These are phyloP conservation scores for Brassica rapa DNA, from an alignment of 345 rosid genomes.

Conservation along the genomic window DNA sequence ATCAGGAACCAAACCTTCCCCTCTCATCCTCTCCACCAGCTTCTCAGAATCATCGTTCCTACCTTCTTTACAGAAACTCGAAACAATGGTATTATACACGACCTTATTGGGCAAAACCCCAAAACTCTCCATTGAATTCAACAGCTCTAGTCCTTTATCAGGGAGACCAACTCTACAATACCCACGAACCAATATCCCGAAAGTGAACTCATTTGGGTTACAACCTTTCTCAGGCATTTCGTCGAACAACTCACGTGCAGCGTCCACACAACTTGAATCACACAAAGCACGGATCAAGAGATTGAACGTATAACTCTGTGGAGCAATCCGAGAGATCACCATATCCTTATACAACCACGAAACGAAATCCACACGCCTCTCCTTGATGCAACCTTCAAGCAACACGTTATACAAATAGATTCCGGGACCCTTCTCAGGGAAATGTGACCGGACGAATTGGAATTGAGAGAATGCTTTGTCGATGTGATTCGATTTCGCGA, in stretches of 20 bases:
- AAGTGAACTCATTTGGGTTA: slow-evolving; percentile 76
- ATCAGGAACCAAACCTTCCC: slow-evolving; percentile 72
- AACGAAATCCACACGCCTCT: slow-evolving; percentile 50
- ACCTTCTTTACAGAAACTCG: slow-evolving; percentile 80
- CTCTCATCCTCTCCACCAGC: slow-evolving; percentile 77
- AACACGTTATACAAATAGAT: slow-evolving; percentile 63
- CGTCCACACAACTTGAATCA: slow-evolving; percentile 64
- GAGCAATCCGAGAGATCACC: slow-evolving; percentile 59
- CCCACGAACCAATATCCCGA: slow-evolving; percentile 83
- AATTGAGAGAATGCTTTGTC: slow-evolving; percentile 62
- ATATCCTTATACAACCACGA: slow-evolving; percentile 82
- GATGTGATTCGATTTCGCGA: slow-evolving; percentile 56
- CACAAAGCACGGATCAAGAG: slow-evolving; percentile 66
- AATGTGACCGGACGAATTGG: slow-evolving; percentile 50
- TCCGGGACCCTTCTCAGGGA: slow-evolving; percentile 54
- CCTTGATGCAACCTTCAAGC: slow-evolving; percentile 52
- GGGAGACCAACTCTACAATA: slow-evolving; percentile 69
- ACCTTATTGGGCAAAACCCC: slow-evolving; percentile 65
- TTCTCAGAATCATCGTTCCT: slow-evolving; percentile 76
- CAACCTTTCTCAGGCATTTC: slow-evolving; percentile 84
- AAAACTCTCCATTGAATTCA: slow-evolving; percentile 52
- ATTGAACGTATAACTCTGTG: slow-evolving; percentile 79
- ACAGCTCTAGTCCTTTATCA: slow-evolving; percentile 59
- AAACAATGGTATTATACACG: slow-evolving; percentile 78
- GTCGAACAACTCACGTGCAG: slow-evolving; percentile 76